Base-by-base conservation (phyloP, 225 moss, liverwort and hornwort genomes). In the Marchantia polymorpha region DNA sequence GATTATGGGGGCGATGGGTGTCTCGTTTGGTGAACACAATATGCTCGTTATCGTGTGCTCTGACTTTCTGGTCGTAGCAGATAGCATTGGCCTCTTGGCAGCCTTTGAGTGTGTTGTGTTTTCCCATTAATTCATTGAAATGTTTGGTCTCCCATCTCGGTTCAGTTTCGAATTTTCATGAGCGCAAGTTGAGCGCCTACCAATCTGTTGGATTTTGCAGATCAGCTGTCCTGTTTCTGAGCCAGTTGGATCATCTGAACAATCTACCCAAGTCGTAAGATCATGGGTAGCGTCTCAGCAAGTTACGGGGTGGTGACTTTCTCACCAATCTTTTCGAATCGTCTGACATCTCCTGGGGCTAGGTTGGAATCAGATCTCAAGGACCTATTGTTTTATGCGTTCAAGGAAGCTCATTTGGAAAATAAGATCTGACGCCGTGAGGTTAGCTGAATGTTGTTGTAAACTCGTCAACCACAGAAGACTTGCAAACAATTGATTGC, bases 301-400 rank as follows among this genome's bases (percentile, higher is more conserved):
- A 71, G 51, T 58, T 81, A 23, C 19, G 67, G 64, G 19, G 29
- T 64, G 46, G 70, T 78, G n/a, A 63, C 60, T 26, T 23, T 50
- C 14, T 59, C 70, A 25, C 59, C 74, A 15, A 52, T 81, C 55
- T 66, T 22, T 13, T 10, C 75, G 19, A 67, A 56, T 1, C 1
- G 64, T 20, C 65, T 22, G 23, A 49, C 64, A 65, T 65, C 25
- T 49, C 69, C 74, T 30, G 55, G 48, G 52, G 64, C 12, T 77
- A 84, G 77, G 84, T 84, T 11, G 46, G 75, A 13, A 19, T 25
- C 50, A 59, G 10, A 3, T 58, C 20, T 29, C 39, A 10, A 48
- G 3, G 10, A 15, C 51, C 60, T 9, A 64, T 46, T 53, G 7
- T 0, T n/a, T 67, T 2, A 17, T n/a, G 15, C 25, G 48, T 49